These are phyloP conservation scores for Backusella australiensis DNA, from an alignment of 192 early-diverging fungal species.

Conservation along the genomic window DNA sequence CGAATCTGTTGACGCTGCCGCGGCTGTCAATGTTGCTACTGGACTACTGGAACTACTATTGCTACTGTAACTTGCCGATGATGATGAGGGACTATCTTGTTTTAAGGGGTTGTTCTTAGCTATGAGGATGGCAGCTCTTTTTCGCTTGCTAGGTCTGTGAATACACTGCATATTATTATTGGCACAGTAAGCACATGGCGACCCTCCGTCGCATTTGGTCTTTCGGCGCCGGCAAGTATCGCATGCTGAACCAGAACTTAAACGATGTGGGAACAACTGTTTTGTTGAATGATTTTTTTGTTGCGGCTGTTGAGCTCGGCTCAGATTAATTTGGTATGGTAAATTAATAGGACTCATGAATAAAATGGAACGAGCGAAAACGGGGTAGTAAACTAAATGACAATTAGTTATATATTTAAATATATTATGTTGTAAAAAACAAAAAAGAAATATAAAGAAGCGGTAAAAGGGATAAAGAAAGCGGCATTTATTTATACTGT, in stretches of 20 bases:
- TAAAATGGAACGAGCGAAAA: neutral
- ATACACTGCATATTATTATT: conserved; percentile 29
- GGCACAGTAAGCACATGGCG: conserved; percentile 35
- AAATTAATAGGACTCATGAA: neutral
- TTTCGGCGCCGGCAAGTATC: conserved; percentile 38
- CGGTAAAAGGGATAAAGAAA: neutral
- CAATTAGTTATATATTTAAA: neutral
- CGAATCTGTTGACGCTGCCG: neutral
- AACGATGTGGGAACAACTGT: conserved; percentile 15
- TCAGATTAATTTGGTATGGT: neutral
- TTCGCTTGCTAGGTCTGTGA: conserved; percentile 15
- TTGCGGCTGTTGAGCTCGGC: neutral
- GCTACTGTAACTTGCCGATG: neutral
- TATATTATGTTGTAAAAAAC: neutral
- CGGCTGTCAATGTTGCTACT: neutral
- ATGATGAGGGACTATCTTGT: neutral
- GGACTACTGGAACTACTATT: neutral
- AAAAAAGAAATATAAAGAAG: neutral
- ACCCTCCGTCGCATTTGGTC: conserved; percentile 38
- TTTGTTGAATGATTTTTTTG: neutral
- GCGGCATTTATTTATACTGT: neutral
- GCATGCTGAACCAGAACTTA: conserved; percentile 39
- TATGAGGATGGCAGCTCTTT: neutral
- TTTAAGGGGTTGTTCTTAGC: neutral
- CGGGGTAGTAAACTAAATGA: neutral